phyloP scores from a whole-genome alignment of 805 yeast species.

The Suhomyces pyralidae region DNA sequence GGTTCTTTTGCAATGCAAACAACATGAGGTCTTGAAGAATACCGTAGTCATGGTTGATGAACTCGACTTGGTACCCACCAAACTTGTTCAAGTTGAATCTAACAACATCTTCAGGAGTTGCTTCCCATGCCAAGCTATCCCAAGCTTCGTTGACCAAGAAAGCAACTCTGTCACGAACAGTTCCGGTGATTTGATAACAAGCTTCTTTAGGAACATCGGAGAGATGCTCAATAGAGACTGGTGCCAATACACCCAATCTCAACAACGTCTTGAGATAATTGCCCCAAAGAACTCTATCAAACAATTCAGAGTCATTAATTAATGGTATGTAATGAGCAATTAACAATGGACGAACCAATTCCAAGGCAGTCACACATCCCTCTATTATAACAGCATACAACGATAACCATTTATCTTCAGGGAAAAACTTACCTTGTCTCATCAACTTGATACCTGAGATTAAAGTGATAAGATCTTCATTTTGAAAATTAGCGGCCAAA shows the following conservation, averaged over 20 bases:
- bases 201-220: slow-evolving; percentile 73
- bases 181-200: slow-evolving; percentile 59
- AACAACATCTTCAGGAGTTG: slow-evolving; percentile 48
- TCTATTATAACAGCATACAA: slow-evolving; percentile 57
- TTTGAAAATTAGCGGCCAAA: slow-evolving; percentile 40
- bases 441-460: slow-evolving; percentile 51
- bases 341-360: slow-evolving; percentile 50
- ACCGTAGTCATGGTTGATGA: slow-evolving; percentile 54
- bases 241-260: slow-evolving; percentile 60
- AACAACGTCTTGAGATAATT: slow-evolving; percentile 57
- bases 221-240: slow-evolving; percentile 66
- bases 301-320: slow-evolving; percentile 46
- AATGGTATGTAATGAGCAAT: slow-evolving; percentile 51
- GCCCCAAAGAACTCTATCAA: slow-evolving; percentile 67
- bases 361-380: slow-evolving; percentile 52
- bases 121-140: slow-evolving; percentile 69
- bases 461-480: slow-evolving; percentile 41
- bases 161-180: slow-evolving; percentile 59
- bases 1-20: slow-evolving; percentile 65
- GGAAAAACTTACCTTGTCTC: slow-evolving; percentile 57
- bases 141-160: slow-evolving; percentile 58
- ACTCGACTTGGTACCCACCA: slow-evolving; percentile 71
- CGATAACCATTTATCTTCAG: slow-evolving; percentile 71
- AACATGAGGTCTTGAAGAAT: slow-evolving; percentile 63
- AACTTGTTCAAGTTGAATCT: slow-evolving; percentile 60